Evolutionary conservation across 768 basidiomycete species (phyloP), one percentile per base, ranked within the genome.

Genomic region (Boletus rufocinnamomeus): DNA sequence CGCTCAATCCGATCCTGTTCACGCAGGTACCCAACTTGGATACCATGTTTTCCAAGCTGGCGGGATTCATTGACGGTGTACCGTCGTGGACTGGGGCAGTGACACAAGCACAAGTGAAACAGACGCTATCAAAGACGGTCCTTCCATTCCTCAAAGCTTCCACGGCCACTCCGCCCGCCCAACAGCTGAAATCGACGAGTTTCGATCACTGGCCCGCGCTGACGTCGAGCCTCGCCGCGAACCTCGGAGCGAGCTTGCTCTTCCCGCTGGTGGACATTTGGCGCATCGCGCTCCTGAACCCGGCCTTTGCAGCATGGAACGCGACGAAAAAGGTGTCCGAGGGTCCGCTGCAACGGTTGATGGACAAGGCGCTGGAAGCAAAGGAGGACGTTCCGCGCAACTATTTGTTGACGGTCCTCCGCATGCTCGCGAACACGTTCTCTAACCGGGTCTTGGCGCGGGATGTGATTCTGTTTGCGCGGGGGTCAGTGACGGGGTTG

Each of bases 191-290:
- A 19, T 62, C 79, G 0, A 66, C 72, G 1, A 63, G 80, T 5
- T 74, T 85, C n/a, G 68, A 69, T 10, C 65, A 73, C 3, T 90
- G 84, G 84, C 69, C 79, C 1, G 73, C 77, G 14, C 75, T 77
- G 4, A 85, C 84, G 4, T 66, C 62, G 6, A 65, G 72, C 1
- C 72, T 93, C 2, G 67, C 70, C 0, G 57, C 69, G 11, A 75
- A 74, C 4, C 81, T 95, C 2, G 78, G 82, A 0, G 54, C 77
- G 0, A 77, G 79, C 10, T 76, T 83, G 40, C 77, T 93, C 32
- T 96, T 95, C 76, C 93, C 94, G 0, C 69, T 95, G 6, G 81
- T 86, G 13, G 94, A 96, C 67, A 77, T 95, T 62, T 91, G 92
- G 88, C 80, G 93, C 1, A 78, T 95, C 11, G 88, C 87, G 0